Evolutionary conservation across 192 early-diverging fungal genomes (phyloP).

Genomic region (Dissophora globulifera): DNA sequence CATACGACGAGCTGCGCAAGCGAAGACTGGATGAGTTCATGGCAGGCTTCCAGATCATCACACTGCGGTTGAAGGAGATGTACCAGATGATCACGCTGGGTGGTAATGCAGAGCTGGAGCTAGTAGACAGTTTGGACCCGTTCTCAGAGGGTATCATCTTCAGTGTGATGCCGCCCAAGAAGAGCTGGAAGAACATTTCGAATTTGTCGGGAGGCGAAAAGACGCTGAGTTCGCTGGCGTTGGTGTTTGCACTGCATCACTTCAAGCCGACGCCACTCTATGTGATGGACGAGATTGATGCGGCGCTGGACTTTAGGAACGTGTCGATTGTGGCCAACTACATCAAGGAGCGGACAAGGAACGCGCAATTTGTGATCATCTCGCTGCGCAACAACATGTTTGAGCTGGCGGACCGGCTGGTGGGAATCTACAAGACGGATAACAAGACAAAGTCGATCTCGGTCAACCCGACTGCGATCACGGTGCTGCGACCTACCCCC

Average conservation of each 20-base stretch:
- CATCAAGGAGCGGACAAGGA: constrained; percentile 95
- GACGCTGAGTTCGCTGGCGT: constrained; percentile 97
- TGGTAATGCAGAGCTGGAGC: constrained; percentile 97
- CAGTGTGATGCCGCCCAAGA: constrained; percentile 99
- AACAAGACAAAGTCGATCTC: constrained; percentile 62
- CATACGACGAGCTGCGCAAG: constrained; percentile 82
- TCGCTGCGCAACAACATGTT: constrained; percentile 99
- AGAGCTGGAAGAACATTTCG: constrained; percentile 99
- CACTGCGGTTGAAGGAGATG: constrained; percentile 98
- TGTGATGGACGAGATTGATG: constrained; percentile 99
- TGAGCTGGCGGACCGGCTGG: constrained; percentile 97
- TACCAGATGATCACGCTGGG: constrained; percentile 99
- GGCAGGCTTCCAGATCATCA: constrained; percentile 93
- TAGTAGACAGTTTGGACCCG: constrained; percentile 96
- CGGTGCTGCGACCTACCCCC: constrained; percentile 28
- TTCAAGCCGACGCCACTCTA: constrained; percentile 99
- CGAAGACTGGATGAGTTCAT: constrained; percentile 92
- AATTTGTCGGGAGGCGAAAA: constrained; percentile 99
- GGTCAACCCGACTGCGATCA: constrained; percentile 34
- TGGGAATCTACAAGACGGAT: constrained; percentile 98
- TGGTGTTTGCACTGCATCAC: constrained; percentile 99
- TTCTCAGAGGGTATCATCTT: constrained; percentile 99
- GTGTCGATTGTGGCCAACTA: constrained; percentile 99
- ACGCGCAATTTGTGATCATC: constrained; percentile 99
- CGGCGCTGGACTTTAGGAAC: constrained; percentile 98